Conservation (phyloP, 495 filamentous ascomycete genomes). For the Bacidia gigantensis region DNA sequence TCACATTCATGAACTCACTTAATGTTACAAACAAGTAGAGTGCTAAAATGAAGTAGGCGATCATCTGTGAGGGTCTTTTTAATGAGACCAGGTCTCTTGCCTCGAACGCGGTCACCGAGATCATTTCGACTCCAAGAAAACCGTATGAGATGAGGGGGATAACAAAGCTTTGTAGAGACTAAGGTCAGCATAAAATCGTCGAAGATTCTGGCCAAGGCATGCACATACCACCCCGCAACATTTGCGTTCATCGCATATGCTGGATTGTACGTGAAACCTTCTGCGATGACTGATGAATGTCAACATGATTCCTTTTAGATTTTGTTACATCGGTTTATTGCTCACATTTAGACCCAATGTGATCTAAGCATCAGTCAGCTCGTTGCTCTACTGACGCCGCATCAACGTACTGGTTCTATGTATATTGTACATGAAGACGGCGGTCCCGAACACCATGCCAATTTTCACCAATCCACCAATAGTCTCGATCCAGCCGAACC, state of each 20-base stretch:
- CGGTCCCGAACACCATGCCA: conserved; percentile 20
- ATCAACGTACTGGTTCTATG: conserved; percentile 24
- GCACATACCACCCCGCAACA: conserved; percentile 25
- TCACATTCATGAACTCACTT: conserved; percentile 28
- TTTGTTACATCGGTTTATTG: too few species aligned
- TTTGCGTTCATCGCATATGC: conserved; percentile 20
- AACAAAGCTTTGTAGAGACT: conserved; percentile 18
- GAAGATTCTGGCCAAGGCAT: background rate
- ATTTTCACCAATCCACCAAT: conserved; percentile 28
- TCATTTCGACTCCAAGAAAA: conserved; percentile 33
- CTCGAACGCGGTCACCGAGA: conserved; percentile 34
- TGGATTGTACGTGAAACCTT: conserved; percentile 22
- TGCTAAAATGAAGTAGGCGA: conserved; percentile 19
- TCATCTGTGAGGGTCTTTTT: conserved; percentile 19
- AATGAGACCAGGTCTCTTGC: conserved; percentile 26
- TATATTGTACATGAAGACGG: conserved; percentile 24
- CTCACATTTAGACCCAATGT: too few species aligned
- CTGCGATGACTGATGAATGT: conserved; percentile 22
- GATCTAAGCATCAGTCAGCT: too few species aligned
- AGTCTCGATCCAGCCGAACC: conserved; percentile 28
- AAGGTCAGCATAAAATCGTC: conserved; percentile 1
- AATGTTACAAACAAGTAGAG: conserved; percentile 21
- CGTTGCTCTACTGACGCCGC: too few species aligned
- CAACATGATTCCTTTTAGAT: too few species aligned
- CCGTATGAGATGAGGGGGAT: conserved; percentile 33